phyloP scores from a whole-genome alignment of 352 stramenopile species.

The Phytophthora pinifolia region DNA sequence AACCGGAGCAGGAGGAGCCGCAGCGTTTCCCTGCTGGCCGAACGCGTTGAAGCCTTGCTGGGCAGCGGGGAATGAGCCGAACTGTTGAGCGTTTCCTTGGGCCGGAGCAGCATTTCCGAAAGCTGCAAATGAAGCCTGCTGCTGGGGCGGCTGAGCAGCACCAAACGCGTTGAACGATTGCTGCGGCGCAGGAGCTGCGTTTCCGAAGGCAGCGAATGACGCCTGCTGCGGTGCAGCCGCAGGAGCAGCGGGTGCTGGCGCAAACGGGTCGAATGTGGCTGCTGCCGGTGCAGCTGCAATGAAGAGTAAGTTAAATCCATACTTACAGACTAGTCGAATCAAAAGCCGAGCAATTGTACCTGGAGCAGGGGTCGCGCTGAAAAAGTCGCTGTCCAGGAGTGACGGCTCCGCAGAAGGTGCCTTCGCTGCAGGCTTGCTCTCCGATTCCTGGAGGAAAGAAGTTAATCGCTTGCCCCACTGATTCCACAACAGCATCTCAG shows the following conservation, averaged over 20 bases:
- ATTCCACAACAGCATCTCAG: not conserved
- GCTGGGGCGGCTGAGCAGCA: constrained; percentile 36
- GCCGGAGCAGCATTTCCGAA: constrained; percentile 44
- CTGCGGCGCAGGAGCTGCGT: constrained; percentile 31
- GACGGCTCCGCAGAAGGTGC: constrained; percentile 62
- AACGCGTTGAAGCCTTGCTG: constrained; percentile 58
- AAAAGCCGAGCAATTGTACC: constrained; percentile 26
- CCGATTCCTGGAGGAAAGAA: constrained; percentile 34
- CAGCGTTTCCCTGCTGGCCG: constrained; percentile 35
- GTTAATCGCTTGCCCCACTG: constrained; percentile 3
- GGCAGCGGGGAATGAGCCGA: constrained; percentile 43
- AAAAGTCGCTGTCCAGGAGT: constrained; percentile 80
- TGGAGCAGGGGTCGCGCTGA: constrained; percentile 41
- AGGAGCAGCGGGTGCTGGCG: constrained; percentile 31
- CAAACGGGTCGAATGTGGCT: constrained; percentile 75
- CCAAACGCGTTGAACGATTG: constrained; percentile 66
- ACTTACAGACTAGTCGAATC: no score
- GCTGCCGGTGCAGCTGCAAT: constrained; percentile 26
- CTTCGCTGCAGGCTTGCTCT: constrained; percentile 43
- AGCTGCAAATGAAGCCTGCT: constrained; percentile 57
- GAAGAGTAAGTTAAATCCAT: constrained; percentile 2
- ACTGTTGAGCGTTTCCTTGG: constrained; percentile 35
- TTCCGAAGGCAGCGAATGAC: constrained; percentile 45
- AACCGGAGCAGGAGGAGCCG: constrained; percentile 38
- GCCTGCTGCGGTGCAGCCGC: constrained; percentile 23